Conservation (phyloP, 2,329 filamentous ascomycete species). For the Penicillium italicum region DNA sequence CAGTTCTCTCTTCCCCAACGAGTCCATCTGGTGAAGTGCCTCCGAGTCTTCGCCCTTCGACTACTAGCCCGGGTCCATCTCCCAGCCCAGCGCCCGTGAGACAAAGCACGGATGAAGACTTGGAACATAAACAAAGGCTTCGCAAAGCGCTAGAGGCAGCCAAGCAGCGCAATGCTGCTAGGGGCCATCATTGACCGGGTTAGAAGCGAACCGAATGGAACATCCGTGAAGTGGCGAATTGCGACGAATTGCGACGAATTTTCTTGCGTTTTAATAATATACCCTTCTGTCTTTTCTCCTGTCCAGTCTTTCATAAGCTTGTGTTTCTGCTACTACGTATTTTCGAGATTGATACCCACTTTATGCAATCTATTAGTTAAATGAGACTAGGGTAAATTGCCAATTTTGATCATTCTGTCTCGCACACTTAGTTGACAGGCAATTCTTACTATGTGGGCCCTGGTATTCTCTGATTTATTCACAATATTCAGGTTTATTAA, state of each 20-base stretch:
- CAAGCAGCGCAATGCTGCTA: conserved; percentile 51
- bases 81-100: conserved; percentile 1
- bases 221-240: conserved; percentile 21
- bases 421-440: not conserved
- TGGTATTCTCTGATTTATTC: not conserved
- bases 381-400: conserved; percentile 4
- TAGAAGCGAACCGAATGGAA: not conserved
- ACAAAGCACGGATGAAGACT: conserved; percentile 28
- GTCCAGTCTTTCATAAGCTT: not conserved
- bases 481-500: not conserved
- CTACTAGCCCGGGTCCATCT: conserved; percentile 13
- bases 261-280: conserved; percentile 13
- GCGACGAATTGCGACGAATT: conserved; percentile 24
- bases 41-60: conserved; percentile 28
- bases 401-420: conserved; percentile 2
- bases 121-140: conserved; percentile 47
- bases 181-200: conserved; percentile 16
- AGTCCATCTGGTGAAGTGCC: conserved; percentile 18
- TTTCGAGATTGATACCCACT: conserved; percentile 10
- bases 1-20: conserved; percentile 11
- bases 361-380: conserved; percentile 5
- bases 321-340: not conserved
- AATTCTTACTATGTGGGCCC: not conserved
- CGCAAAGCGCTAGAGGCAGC: conserved; percentile 52
- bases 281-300: conserved; percentile 3